Evolutionary conservation across 495 filamentous ascomycete genomes (phyloP), one percentile per base, ranked within the genome.

Genomic region (Beverwykella pulmonaria): DNA sequence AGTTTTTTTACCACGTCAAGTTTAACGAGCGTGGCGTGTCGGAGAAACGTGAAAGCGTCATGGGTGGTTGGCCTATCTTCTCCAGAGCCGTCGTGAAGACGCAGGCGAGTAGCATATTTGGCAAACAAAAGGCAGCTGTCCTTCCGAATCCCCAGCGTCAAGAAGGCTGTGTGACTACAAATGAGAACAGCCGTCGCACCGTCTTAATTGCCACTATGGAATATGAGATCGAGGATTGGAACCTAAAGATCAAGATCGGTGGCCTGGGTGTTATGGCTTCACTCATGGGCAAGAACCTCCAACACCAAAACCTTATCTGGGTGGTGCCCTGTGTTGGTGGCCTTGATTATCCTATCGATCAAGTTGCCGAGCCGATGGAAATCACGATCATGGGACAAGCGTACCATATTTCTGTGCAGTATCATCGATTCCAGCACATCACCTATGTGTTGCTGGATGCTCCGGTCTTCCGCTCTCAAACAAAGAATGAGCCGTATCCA

Each of bases 241-340:
- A 73, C 0, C 88, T 90, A 71, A 89, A 87, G 72, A 85, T 90
- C 75, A 90, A 90, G 74, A 90, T 90, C 58, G 88, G 88, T 60
- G 88, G 88, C 46, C 76, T 90, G 27, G 88, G 87, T 71, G 87
- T 90, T 34, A 83, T 83, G 81, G 80, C 81, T 20, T 86, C 88
- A 68, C 76, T 91, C 10, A 91, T 91, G 88, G 86, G 85, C 10
- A 87, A 87, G 62, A 84, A 87, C 56, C 82, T 90, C 8, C 78
- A 82, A 1, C 86, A 91, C 57, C 84, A 88, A 65, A 83, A 91
- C 71, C 77, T 90, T 8, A 84, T 90, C 53, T 91, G 88, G 88
- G 87, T 91, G n/a, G 84, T 91, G 41, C 88, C 88, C n/a, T 87
- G 86, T 71, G 87, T 90, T 19, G 87, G 87, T 20, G 88, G 83